Base-by-base conservation (phyloP, 257 asterid genomes). In the Craterostigma plantagineum region DNA sequence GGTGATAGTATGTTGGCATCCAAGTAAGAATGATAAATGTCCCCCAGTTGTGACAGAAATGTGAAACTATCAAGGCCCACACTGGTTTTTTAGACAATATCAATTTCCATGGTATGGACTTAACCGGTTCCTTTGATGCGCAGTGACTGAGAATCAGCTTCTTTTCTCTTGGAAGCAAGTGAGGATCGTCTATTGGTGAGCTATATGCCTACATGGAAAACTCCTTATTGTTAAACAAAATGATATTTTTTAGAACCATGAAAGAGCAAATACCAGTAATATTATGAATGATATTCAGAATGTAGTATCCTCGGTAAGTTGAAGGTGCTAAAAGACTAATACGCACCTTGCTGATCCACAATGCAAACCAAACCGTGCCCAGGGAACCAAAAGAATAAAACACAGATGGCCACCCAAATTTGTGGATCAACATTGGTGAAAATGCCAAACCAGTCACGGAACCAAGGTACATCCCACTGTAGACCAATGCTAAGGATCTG, bases 381-480 rank as follows among this genome's bases (percentile, higher is more conserved):
- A 90, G 83, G 47, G 95, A 83, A 43, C 95, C 99, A 60, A 90
- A 90, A 55, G 94, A 68, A 56, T 75, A 90, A 66, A 90, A 90
- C 30, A 90, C 86, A 11, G 94, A 90, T 63, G 95, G 79, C 98
- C 98, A 87, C 46, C 95, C 93, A 12, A 72, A 74, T 42, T 60
- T 76, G 53, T 82, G 79, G 77, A 90, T 90, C 60, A 90, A 57
- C 13, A 56, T 14, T 40, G 99, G 95, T 58, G 99, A 90, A 46
- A 76, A 33, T 1, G 78, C 95, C 71, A 90, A 79, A 12, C 95
- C 99, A 35, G 79, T 75, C 51, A 83, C 99, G 18, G 95, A 90
- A 50, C 99, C 99, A 60, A 90, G 95, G 66, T 90, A 87, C 98
- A 87, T 87, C 61, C 98, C 98, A 35, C 98, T 87, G 73, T 87